Base-by-base conservation (phyloP, 208 protist genomes). In the Wallacemonas sp. region DNA sequence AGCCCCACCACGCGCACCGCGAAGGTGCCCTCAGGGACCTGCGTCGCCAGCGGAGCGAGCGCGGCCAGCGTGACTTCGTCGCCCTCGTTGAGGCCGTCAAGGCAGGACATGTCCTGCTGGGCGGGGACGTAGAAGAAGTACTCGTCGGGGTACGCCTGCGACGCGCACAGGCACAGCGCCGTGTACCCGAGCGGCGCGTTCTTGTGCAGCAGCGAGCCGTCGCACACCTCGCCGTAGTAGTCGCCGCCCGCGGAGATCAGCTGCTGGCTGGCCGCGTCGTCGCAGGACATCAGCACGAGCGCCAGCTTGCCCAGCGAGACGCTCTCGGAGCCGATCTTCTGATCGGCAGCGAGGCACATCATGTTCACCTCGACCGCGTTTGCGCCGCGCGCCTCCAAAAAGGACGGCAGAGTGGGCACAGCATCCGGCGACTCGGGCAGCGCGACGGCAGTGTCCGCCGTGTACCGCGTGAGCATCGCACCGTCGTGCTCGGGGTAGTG, bases 241-340 rank as follows among this genome's bases (percentile, higher is more conserved):
- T 54, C 59, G 61, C 74, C 76, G 18, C 54, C 52, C 45, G 61
- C 44, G 5, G 77, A 74, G 31, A 87, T 42, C 7, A 91, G 75
- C 1, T 68, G 61, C 42, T 76, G 66, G 26, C 48, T 64, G 23
- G 45, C 70, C 16, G 65, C 73, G 11, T 63, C 61, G 61, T 93
- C 72, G 45, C 74, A 84, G 22, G 75, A 78, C 64, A 91, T 77
- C 23, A 91, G 76, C 52, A 87, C 68, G 28, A 89, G 70, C 26
- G 84, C 81, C 48, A 91, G 81, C 69, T 93, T 93, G 39, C 84
- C 87, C 66, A 86, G 82, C 18, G 84, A 81, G 5, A 87, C 67
- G 39, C 66, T 86, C 55, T 87, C 79, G 36, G 79, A 89, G 28
- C 76, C 76, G 31, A 89, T 73, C 64, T 87, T 93, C 49, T 86